Evolutionary conservation across 495 filamentous ascomycete species (phyloP), one percentile per base, ranked within the genome.

Genomic region (Penicillium desertorum): DNA sequence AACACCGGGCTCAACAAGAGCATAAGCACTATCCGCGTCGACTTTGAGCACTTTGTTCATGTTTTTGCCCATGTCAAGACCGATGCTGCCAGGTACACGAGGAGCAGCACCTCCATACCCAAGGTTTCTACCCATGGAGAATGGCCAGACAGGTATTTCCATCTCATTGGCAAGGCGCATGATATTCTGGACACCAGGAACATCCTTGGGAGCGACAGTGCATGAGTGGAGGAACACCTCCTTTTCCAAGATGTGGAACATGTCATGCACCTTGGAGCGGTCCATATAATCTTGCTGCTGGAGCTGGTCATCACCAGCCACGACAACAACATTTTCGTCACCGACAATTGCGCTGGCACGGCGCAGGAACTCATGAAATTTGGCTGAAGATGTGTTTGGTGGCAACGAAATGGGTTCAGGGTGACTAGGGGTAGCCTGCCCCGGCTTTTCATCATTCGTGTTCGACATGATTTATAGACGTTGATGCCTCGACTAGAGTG

Each of bases 1-100:
- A 0, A 87, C 83, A 19, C 82, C 84, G 1, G 83, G 82, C 56
- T 86, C 83, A 6, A 87, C 73, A 2, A 87, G 63, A 22, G 75
- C 78, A 47, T 71, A 80, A 5, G 77, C 78, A 51, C 77, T 74
- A 42, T 84, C 76, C 1, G 61, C 71, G 59, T 83, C 76, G 32
- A 86, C 66, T n/a, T 82, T 71, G 11, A 86, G 56, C 17, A 86
- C 74, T 53, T 65, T 65, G 60, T 81, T 79, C 83, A 86, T 85
- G 41, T 76, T 69, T 41, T 66, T 72, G 9, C 81, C 81, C 3
- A 86, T 69, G 55, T 85, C 80, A 0, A 87, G 44, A 5, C 78
- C 77, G 0, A 85, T 76, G 29, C 71, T 76, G 9, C 83, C 83
- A 2, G 71, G 74, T 3, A 86, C 75, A 17, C 81, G 68, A 1